Evolutionary conservation across 2,329 filamentous ascomycete genomes (phyloP).

Genomic region (Hortaea werneckii): DNA sequence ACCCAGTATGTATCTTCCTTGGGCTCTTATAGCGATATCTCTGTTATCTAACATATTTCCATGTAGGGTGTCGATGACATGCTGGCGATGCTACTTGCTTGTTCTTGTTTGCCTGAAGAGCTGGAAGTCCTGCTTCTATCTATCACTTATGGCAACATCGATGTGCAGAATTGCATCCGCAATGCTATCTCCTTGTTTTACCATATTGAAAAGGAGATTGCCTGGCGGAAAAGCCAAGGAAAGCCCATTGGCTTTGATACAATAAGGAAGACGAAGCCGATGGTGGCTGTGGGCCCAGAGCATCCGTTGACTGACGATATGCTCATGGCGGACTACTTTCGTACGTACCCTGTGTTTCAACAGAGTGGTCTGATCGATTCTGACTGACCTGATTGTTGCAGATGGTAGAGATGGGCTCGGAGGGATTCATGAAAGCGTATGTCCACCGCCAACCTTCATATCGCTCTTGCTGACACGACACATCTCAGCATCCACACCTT

Average conservation of each 20-base stretch:
- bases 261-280: constrained; percentile 58
- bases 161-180: constrained; percentile 72
- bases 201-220: constrained; percentile 77
- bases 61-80: constrained; percentile 73
- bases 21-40: not conserved
- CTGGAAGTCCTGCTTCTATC: constrained; percentile 78
- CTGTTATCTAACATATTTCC: not conserved
- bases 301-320: constrained; percentile 76
- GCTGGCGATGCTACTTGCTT: constrained; percentile 74
- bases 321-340: constrained; percentile 64
- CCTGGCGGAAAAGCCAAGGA: constrained; percentile 66
- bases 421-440: constrained; percentile 38
- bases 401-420: constrained; percentile 41
- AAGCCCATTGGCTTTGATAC: constrained; percentile 60
- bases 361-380: not conserved
- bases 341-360: constrained; percentile 40
- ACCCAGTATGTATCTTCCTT: constrained; percentile 53
- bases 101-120: constrained; percentile 72
- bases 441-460: constrained; percentile 2
- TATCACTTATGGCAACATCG: constrained; percentile 88
- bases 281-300: constrained; percentile 73
- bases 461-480: too few species aligned
- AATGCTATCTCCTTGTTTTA: constrained; percentile 89
- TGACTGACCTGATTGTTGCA: constrained; percentile 11
- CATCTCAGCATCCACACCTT: constrained; percentile 36